Percentiles rank a stretch among this genome's conserved stretches.
Conservation (phyloP, 2,329 filamentous ascomycete species). For the Periconia sp. region DNA sequence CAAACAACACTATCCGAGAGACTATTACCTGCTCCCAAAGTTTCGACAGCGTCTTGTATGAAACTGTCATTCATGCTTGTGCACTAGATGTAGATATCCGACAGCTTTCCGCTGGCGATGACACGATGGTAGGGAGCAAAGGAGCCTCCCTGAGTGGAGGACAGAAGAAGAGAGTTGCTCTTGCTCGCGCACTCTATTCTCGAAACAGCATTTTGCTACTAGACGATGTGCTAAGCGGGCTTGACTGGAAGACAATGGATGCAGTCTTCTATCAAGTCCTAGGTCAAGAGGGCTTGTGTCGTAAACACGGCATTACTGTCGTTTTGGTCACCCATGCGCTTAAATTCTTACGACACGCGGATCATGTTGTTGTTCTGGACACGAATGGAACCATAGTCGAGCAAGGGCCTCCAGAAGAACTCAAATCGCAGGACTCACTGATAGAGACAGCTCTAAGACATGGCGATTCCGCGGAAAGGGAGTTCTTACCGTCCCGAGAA, state of each 20-base stretch:
- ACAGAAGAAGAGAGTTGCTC: background rate
- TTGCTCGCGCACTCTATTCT: slow-evolving; percentile 58
- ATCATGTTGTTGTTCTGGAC: background rate
- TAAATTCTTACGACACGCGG: background rate
- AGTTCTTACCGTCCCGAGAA: no score
- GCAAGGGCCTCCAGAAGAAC: background rate
- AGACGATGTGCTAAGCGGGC: slow-evolving; percentile 46
- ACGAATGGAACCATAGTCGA: background rate
- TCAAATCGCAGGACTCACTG: background rate
- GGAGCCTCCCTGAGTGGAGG: background rate
- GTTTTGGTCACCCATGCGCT: slow-evolving; percentile 12
- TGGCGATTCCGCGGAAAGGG: no score
- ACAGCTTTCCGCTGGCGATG: background rate
- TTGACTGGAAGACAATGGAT: background rate
- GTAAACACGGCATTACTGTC: slow-evolving; percentile 26
- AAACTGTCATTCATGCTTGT: slow-evolving; percentile 7
- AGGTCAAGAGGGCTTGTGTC: slow-evolving; percentile 48
- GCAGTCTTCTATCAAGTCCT: slow-evolving; percentile 50
- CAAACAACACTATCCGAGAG: slow-evolving; percentile 6
- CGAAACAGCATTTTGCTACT: slow-evolving; percentile 49
- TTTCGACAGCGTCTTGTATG: slow-evolving; percentile 47
- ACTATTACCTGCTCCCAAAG: slow-evolving; percentile 33
- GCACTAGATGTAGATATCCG: background rate
- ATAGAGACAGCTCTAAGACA: no score
- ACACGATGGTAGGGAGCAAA: background rate